These are phyloP conservation scores for Zygosaccharomyces rouxii DNA, from an alignment of 805 yeast genomes.

Conservation along the genomic window DNA sequence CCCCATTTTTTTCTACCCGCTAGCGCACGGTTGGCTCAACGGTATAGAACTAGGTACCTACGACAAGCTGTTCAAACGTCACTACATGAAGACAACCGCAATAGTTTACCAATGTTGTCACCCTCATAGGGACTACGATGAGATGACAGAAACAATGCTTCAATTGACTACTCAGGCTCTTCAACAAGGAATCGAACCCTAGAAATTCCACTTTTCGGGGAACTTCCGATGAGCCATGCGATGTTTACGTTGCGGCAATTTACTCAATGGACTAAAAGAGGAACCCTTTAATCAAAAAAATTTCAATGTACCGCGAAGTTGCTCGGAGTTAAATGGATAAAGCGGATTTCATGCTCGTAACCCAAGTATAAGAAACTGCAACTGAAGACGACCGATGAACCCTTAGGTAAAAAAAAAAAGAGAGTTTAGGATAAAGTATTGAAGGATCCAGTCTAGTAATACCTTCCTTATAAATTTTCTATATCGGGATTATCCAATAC, in stretches of 20 bases:
- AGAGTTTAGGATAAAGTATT: no score
- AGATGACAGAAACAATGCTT: conserved; percentile 32
- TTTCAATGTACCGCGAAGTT: no score
- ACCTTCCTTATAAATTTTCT: background rate
- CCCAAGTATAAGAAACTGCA: no score
- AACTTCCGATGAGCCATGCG: background rate
- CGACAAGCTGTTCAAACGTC: conserved; percentile 48
- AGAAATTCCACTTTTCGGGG: background rate
- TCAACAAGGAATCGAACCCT: conserved; percentile 18
- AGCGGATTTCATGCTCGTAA: no score
- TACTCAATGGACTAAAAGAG: background rate
- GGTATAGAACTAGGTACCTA: conserved; percentile 53
- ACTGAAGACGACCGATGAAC: no score
- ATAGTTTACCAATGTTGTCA: conserved; percentile 46
- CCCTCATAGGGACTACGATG: conserved; percentile 40
- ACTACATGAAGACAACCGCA: conserved; percentile 46
- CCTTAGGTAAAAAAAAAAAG: no score
- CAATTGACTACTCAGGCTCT: conserved; percentile 27
- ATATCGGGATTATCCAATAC: background rate
- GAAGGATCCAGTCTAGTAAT: background rate
- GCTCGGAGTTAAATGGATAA: no score
- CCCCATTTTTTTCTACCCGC: conserved; percentile 46
- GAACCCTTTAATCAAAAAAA: background rate
- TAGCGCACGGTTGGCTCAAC: conserved; percentile 50
- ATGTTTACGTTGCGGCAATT: background rate